Conservation (phyloP, 768 basidiomycete species). For the Tylopilus rubrobrunneus region DNA sequence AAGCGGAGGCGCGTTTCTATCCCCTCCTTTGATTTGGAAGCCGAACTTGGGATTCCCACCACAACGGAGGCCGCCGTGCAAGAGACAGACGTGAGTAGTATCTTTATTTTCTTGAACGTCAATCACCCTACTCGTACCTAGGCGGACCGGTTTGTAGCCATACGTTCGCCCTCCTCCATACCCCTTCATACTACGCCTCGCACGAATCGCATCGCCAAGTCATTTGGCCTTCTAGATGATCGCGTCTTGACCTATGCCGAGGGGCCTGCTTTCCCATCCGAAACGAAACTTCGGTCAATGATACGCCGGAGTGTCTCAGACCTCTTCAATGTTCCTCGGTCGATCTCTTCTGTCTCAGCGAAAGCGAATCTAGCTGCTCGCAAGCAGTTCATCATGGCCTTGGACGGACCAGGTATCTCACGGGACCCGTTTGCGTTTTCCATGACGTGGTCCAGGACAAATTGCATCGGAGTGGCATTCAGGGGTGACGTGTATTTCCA, state of each 20-base stretch:
- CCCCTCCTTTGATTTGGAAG: conserved; percentile 35
- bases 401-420: conserved; percentile 65
- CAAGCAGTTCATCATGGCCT: conserved; percentile 51
- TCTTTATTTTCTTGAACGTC: background rate
- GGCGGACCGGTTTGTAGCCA: conserved; percentile 62
- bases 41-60: conserved; percentile 27
- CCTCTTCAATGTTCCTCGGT: conserved; percentile 39
- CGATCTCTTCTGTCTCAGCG: conserved; percentile 43
- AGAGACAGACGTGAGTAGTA: conserved; percentile 27
- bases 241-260: conserved; percentile 53
- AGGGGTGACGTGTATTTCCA: conserved; percentile 58
- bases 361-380: conserved; percentile 53
- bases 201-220: conserved; percentile 60
- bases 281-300: conserved; percentile 42
- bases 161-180: conserved; percentile 44
- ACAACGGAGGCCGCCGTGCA: conserved; percentile 19
- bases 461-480: conserved; percentile 63
- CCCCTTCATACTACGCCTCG: conserved; percentile 64
- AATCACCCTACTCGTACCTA: conserved; percentile 19
- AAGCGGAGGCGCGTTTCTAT: conserved; percentile 43
- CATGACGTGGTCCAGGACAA: conserved; percentile 57
- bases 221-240: conserved; percentile 57
- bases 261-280: conserved; percentile 28
- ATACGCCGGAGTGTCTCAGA: conserved; percentile 51
- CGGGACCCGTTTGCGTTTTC: conserved; percentile 52